These are phyloP conservation scores for Sugiyamaella japonica DNA, from an alignment of 1,139 yeast genomes.

Conservation along the genomic window DNA sequence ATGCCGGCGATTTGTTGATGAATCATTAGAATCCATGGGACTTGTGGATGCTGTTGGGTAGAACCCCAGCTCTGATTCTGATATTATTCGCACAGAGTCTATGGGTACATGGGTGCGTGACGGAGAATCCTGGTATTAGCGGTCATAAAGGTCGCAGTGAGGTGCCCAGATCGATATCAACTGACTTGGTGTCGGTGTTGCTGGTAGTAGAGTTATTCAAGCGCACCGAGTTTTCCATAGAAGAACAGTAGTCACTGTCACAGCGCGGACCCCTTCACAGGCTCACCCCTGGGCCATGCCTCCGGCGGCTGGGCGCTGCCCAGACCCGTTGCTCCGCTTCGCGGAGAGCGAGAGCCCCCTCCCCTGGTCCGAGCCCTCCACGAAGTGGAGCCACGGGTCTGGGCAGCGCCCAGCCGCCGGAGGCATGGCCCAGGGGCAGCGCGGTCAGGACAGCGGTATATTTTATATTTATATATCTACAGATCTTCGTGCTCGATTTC, in stretches of 20 bases:
- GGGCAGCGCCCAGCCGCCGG: slow-evolving; percentile 7
- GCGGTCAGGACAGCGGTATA: neutral
- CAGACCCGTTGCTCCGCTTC: no score
- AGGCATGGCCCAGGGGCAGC: neutral
- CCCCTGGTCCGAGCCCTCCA: no score
- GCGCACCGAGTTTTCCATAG: neutral
- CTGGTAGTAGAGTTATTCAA: no score
- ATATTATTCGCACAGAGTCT: slow-evolving; percentile 14
- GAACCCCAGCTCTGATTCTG: slow-evolving; percentile 14
- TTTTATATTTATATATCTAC: slow-evolving; percentile 14
- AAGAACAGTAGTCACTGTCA: neutral
- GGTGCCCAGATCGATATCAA: slow-evolving; percentile 27
- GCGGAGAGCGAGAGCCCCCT: no score
- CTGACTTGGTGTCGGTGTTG: neutral
- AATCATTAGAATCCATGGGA: no score
- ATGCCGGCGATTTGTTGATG: neutral
- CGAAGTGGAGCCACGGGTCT: neutral
- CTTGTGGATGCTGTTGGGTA: slow-evolving; percentile 7
- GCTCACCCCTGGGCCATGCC: no score
- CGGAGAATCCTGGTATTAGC: slow-evolving; percentile 8
- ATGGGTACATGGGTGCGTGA: slow-evolving; percentile 11
- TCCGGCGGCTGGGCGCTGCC: no score
- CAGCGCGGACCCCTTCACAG: no score
- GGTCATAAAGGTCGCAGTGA: slow-evolving; percentile 27
- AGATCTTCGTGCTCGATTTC: slow-evolving; percentile 25